Base-by-base conservation (phyloP, 371 early-diverging fungal species). In the Mucor mucedo region DNA sequence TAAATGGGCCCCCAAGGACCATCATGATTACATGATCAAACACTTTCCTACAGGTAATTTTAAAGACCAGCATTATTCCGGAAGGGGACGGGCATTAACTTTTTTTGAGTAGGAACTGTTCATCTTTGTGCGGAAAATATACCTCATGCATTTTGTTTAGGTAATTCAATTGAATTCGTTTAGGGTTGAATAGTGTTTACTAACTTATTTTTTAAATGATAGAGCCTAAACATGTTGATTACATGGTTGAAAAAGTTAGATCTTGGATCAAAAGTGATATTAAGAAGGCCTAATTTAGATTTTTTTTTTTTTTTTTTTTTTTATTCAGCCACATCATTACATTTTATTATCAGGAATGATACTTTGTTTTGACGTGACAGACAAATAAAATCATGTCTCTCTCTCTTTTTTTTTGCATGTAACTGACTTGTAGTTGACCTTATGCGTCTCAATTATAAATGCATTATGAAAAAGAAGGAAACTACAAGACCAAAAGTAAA, bases 121-220 rank as follows among this genome's bases (percentile, higher is more conserved):
- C 71, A 83, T 50, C 63, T 91, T 41, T 93, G 93, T 66, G 63
- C 84, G 21, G 78, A 87, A 41, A 83, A 84, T n/a, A 71, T 91
- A 41, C 87, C 89, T 47, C 93, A 93, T 75, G 88, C 91, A 11
- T 93, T 93, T 74, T 89, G 89, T 55, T 62, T 89, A 30, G 83
- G 84, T 69, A 66, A 32, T n/a, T 4, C 5, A 29, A 30, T 13
- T 13, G 30, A 28, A 50, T 2, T 28, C 5, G 5, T 28, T 1
- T 6, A 5, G 30, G 0, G 39, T 30, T 45, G 16, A 16, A 38
- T 29, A 30, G 8, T 9, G 32, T 39, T 11, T 29, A 8, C 27
- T n/a, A 50, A 21, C 30, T 29, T 8, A 44, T 13, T 45, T 45
- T 5, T 30, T 42, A 39, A 45, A 13, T 11, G 32, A 21, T 56